Evolutionary conservation across 23 red algal species (phyloP).

Genomic region (Cyanidium caldarium): DNA sequence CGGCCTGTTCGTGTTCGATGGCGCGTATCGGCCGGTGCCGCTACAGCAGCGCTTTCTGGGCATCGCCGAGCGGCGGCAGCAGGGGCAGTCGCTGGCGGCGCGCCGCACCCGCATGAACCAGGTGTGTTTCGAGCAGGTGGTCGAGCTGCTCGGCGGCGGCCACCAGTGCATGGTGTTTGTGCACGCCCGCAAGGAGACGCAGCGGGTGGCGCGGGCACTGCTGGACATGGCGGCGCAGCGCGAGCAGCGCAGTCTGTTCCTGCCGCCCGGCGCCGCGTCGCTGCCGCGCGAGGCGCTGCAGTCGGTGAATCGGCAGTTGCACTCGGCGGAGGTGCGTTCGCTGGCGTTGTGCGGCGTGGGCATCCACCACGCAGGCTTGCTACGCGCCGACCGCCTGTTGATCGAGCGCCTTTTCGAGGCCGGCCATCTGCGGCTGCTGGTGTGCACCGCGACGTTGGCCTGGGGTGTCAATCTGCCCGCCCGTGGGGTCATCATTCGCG

Average conservation of each 20-base stretch:
- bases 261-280: not conserved
- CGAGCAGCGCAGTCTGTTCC: conserved; percentile 24
- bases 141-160: conserved; percentile 34
- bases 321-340: conserved; percentile 40
- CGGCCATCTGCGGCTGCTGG: conserved; percentile 43
- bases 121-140: conserved; percentile 50
- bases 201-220: conserved; percentile 41
- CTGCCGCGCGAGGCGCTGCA: not conserved
- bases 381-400: conserved; percentile 42
- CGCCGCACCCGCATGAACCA: conserved; percentile 48
- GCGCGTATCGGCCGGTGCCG: conserved; percentile 58
- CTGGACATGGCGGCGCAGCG: conserved; percentile 35
- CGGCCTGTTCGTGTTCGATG: conserved; percentile 87
- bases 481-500: conserved; percentile 66
- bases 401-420: conserved; percentile 71
- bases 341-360: conserved; percentile 40
- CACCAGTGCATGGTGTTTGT: conserved; percentile 98
- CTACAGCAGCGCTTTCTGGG: conserved; percentile 67
- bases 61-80: conserved; percentile 22
- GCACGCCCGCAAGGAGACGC: conserved; percentile 79
- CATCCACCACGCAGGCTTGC: conserved; percentile 89
- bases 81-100: conserved; percentile 18
- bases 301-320: conserved; percentile 31
- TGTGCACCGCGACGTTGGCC: conserved; percentile 83
- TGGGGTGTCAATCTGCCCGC: conserved; percentile 99